These are phyloP conservation scores for Ilyonectria sp. DNA, from an alignment of 2,329 filamentous ascomycete genomes.

Conservation along the genomic window DNA sequence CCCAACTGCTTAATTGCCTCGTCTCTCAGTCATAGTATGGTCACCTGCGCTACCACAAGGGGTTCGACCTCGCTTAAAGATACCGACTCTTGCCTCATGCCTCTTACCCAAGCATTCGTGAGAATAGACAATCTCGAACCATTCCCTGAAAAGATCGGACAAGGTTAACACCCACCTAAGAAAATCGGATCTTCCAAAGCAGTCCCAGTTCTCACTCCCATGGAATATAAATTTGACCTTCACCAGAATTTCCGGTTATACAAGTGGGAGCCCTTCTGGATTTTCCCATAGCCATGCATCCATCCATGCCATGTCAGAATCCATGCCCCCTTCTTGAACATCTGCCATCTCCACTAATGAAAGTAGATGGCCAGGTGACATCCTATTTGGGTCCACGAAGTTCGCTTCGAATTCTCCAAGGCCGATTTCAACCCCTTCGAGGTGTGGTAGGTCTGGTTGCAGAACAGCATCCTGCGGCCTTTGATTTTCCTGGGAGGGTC, in stretches of 20 bases:
- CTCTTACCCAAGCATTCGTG: too few relatives aligned
- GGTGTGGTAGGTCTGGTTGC: not conserved
- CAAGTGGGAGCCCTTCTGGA: not conserved
- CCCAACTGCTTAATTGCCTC: too few relatives aligned
- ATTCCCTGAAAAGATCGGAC: too few relatives aligned
- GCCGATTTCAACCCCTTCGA: not conserved
- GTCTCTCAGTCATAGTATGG: too few relatives aligned
- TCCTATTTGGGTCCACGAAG: conserved; percentile 1
- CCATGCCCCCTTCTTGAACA: conserved; percentile 8
- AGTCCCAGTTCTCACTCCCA: too few relatives aligned
- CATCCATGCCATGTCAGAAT: conserved; percentile 24
- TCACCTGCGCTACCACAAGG: too few relatives aligned
- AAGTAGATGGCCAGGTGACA: conserved; percentile 23
- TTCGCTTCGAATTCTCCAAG: conserved; percentile 8
- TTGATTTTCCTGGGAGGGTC: not conserved
- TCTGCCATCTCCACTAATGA: conserved; percentile 24
- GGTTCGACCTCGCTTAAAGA: too few relatives aligned
- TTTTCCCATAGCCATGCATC: conserved; percentile 26
- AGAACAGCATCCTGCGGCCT: not conserved
- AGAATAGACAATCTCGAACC: too few relatives aligned
- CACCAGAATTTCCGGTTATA: not conserved
- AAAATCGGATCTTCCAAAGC: too few relatives aligned
- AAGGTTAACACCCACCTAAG: too few relatives aligned
- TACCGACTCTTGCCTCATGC: too few relatives aligned
- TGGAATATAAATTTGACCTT: too few relatives aligned